phyloP scores from a whole-genome alignment of 305 asterid genomes.

The Solanum hybrid region DNA sequence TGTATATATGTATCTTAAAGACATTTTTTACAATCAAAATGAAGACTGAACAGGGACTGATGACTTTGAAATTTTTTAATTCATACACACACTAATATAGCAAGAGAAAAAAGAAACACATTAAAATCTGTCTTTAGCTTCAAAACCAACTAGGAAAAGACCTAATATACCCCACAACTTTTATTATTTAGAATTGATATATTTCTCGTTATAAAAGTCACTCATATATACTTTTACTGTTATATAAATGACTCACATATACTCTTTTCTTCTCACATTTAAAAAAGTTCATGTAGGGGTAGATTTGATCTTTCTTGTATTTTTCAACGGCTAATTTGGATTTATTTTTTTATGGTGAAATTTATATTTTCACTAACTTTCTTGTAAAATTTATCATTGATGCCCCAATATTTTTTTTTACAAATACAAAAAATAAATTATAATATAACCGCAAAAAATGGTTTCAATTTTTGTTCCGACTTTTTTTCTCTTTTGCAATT shows the following conservation, averaged over 20 bases:
- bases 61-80: background rate
- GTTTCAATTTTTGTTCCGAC: background rate
- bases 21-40: background rate
- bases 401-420: too few relatives aligned
- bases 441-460: too few relatives aligned
- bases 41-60: background rate
- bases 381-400: background rate
- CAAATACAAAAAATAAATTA: too few relatives aligned
- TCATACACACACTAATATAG: background rate
- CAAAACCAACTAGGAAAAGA: background rate
- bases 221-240: too few relatives aligned
- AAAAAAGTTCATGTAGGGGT: background rate
- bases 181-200: too few relatives aligned
- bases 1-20: background rate
- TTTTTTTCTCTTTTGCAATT: background rate
- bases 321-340: background rate
- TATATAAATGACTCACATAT: background rate
- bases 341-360: background rate
- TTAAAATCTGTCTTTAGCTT: background rate
- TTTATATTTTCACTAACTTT: background rate
- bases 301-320: too few relatives aligned
- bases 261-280: too few relatives aligned
- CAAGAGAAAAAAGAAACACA: background rate
- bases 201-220: too few relatives aligned
- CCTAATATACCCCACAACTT: background rate